Evolutionary conservation across 2,329 filamentous ascomycete genomes (phyloP), one percentile per base, ranked within the genome.

Genomic region (Hirsutella thompsonii): DNA sequence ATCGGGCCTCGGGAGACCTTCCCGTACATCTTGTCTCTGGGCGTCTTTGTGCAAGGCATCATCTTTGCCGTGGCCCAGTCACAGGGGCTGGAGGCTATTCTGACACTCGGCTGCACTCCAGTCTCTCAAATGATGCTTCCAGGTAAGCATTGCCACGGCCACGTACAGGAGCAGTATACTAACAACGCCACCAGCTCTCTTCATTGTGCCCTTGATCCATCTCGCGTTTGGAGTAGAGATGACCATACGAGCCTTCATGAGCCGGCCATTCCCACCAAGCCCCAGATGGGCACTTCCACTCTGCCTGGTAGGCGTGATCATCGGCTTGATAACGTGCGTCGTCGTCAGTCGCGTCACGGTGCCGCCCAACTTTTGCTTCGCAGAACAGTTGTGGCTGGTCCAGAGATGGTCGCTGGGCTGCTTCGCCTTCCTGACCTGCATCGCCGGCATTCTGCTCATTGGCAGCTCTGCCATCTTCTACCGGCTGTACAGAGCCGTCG

Each of bases 311-410:
- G 53, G 69, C 11, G 57, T 80, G 20, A 56, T 67, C 16, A 54
- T 74, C 36, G 61, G 77, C 43, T 53, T 73, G 18, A 53, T 83
- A 28, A 56, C 61, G 30, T 76, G 72, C 18, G 80, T 78, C 58
- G 60, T 79, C 30, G 69, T 79, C 20, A 75, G 77, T 14, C 62
- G 72, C 42, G 64, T 74, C 38, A 60, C 70, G 46, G 67, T 63
- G 4, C 69, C 79, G 35, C 67, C 68, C 5, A 70, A 79, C 47
- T 67, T 70, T 40, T 85, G 81, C 59, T 78, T 83, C 49, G 77
- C 76, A 20, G 78, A 76, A 5, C 64, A 85, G 8, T 75, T 83
- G 48, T 83, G 76, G 75, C 81, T 81, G 46, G 63, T 83, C 34
- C 66, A 72, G 42, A 67, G 64, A 48, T 84, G 77, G 59, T 69